A percentile compares a stretch with the other conserved stretches of the same genome.
These are phyloP conservation scores for Phytophthora fragariae DNA, from an alignment of 352 stramenopile genomes.

Conservation along the genomic window DNA sequence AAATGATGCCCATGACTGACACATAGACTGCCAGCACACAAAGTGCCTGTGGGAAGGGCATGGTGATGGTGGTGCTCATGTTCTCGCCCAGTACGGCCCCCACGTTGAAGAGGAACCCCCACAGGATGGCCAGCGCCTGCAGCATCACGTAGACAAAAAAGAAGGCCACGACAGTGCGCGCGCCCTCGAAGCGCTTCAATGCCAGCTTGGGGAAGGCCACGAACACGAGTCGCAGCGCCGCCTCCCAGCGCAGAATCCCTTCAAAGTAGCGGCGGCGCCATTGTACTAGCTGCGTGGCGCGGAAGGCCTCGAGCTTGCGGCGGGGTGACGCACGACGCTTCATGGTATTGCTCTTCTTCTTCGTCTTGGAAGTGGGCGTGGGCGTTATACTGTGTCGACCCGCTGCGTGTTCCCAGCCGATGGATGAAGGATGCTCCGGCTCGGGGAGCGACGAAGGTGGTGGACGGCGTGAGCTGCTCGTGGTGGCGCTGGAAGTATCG, in stretches of 20 bases:
- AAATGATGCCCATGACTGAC: conserved; percentile 85
- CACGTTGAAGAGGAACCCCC: conserved; percentile 88
- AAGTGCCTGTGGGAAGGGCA: conserved; percentile 76
- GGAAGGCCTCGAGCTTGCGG: conserved; percentile 29
- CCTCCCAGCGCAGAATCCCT: conserved; percentile 73
- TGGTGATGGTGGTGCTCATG: conserved; percentile 87
- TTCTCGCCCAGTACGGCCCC: conserved; percentile 87
- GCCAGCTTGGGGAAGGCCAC: conserved; percentile 61
- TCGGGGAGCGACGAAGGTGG: conserved; percentile 31
- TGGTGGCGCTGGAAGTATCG: not conserved
- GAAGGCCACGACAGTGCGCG: conserved; percentile 73
- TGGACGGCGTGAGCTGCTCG: conserved; percentile 4
- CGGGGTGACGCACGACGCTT: conserved; percentile 6
- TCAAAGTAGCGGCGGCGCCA: conserved; percentile 75
- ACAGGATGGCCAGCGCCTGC: conserved; percentile 86
- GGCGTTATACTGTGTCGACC: conserved; percentile 1
- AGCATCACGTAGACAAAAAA: conserved; percentile 90
- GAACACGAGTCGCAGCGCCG: conserved; percentile 63
- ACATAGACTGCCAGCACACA: conserved; percentile 86
- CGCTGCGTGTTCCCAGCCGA: conserved; percentile 16
- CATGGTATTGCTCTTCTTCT: conserved; percentile 18
- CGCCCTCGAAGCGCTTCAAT: conserved; percentile 56
- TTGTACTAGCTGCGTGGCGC: conserved; percentile 33
- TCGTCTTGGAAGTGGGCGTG: conserved; percentile 5
- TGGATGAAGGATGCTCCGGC: conserved; percentile 16